Evolutionary conservation across 768 basidiomycete species (phyloP).

Genomic region (Phaffia tasmanica): DNA sequence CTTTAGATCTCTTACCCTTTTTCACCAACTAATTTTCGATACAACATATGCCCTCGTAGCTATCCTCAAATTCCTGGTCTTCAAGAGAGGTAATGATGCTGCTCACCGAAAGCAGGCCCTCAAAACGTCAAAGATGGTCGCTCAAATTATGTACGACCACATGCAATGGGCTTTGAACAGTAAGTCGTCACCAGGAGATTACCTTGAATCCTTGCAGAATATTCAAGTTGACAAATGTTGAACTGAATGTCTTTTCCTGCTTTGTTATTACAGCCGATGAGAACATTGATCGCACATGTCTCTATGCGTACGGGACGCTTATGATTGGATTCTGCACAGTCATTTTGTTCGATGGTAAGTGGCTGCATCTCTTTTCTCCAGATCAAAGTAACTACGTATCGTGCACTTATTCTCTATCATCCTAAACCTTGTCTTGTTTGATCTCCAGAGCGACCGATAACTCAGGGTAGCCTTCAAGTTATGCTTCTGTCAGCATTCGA

Average conservation of each 20-base stretch:
- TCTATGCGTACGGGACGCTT: slow-evolving; percentile 43
- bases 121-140: slow-evolving; percentile 57
- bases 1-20: neutral
- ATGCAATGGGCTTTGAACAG: slow-evolving; percentile 48
- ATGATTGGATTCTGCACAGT: slow-evolving; percentile 48
- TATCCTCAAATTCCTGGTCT: slow-evolving; percentile 67
- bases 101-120: slow-evolving; percentile 64
- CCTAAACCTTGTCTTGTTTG: neutral
- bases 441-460: slow-evolving; percentile 53
- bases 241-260: neutral
- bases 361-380: neutral
- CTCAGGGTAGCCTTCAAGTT: slow-evolving; percentile 65
- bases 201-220: neutral
- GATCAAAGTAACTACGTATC: neutral
- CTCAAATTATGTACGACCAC: slow-evolving; percentile 61
- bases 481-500: slow-evolving; percentile 67
- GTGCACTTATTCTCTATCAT: neutral
- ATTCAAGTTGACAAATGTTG: neutral
- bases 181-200: slow-evolving; percentile 37
- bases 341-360: slow-evolving; percentile 53
- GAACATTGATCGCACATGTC: slow-evolving; percentile 5
- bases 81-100: slow-evolving; percentile 52
- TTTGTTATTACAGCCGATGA: neutral
- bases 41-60: slow-evolving; percentile 42
- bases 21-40: slow-evolving; percentile 14